Conservation (phyloP, 1,284 basidiomycete species). For the Malassezia brasiliensis region DNA sequence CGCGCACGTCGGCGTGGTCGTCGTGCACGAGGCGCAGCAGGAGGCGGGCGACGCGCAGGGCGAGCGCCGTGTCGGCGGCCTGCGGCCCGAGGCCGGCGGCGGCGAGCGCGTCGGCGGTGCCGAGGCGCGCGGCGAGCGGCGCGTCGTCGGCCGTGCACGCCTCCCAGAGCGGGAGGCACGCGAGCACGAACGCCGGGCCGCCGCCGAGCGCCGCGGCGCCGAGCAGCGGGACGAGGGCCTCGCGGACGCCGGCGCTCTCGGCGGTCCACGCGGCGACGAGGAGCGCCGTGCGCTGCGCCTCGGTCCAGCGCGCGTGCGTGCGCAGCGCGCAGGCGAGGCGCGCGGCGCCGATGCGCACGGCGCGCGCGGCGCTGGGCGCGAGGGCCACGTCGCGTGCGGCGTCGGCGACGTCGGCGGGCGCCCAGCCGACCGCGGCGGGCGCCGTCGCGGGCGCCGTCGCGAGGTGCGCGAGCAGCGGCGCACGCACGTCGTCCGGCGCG, state of each 20-base stretch:
- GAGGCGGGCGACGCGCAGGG: neutral
- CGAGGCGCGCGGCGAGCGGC: constrained; percentile 3
- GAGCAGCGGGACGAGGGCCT: constrained; percentile 26
- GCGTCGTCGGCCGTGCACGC: neutral
- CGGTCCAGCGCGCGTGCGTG: neutral
- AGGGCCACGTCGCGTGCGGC: neutral
- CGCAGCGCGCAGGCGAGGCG: neutral
- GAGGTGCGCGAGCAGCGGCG: neutral
- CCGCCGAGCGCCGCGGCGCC: neutral
- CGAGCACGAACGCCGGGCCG: neutral
- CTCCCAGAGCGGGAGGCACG: constrained; percentile 9
- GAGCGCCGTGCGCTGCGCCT: neutral
- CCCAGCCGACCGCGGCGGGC: neutral
- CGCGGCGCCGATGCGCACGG: constrained; percentile 8
- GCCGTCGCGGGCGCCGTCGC: neutral
- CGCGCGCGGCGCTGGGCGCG: neutral
- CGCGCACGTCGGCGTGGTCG: constrained; percentile 14
- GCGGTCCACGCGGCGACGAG: constrained; percentile 6
- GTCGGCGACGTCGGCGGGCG: neutral
- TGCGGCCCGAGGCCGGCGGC: too few relatives aligned
- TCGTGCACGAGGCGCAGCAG: constrained; percentile 10
- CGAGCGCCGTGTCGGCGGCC: too few relatives aligned
- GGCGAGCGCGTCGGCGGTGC: constrained; percentile 7
- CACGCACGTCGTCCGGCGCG: neutral
- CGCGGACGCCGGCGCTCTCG: constrained; percentile 21